Base-by-base conservation (phyloP, 495 filamentous ascomycete genomes). In the Lasiosphaeria hispida region DNA sequence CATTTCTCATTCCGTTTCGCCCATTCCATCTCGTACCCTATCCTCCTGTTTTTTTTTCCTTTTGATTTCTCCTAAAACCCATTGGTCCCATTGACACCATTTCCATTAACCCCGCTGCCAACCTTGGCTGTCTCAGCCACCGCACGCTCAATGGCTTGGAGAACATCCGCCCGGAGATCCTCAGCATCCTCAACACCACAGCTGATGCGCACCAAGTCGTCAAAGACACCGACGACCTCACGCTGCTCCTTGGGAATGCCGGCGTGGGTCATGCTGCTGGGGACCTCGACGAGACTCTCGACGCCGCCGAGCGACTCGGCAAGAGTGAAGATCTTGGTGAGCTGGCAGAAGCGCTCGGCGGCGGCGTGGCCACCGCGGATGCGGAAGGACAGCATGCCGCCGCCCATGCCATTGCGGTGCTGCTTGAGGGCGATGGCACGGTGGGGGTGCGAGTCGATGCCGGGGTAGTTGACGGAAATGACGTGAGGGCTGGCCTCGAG, bases 321-420 rank as follows among this genome's bases (percentile, higher is more conserved):
- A 15, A 99, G 78, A 3, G 91, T 96, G 77, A 95, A 97, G 68
- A 99, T 84, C 62, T 84, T 84, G 44, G 91, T 96, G 44, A 80
- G 77, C 73, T 95, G 84, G 81, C 95, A 97, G 82, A 99, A 97
- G 30, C 85, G 80, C 73, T 94, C 89, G 2, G 94, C 95, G 1
- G 92, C 94, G 42, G 79, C 79, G 61, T 88, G 77, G n/a, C 94
- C 94, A 50, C 95, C 94, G 59, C 85, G 84, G 70, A 98, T 89
- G 52, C 94, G 88, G 87, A 98, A 98, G 53, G 87, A 91, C 40
- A 98, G 82, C 95, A 98, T 97, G 53, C 94, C 94, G 63, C 94
- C 94, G 44, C 95, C 95, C 83, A 97, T 86, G 49, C 91, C 95
- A 62, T 94, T 80, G 59, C 95, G 87, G 76, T 98, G 94, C 76